These are phyloP conservation scores for Zygosaccharomyces pseudorouxii DNA, from an alignment of 805 yeast species.

Conservation along the genomic window DNA sequence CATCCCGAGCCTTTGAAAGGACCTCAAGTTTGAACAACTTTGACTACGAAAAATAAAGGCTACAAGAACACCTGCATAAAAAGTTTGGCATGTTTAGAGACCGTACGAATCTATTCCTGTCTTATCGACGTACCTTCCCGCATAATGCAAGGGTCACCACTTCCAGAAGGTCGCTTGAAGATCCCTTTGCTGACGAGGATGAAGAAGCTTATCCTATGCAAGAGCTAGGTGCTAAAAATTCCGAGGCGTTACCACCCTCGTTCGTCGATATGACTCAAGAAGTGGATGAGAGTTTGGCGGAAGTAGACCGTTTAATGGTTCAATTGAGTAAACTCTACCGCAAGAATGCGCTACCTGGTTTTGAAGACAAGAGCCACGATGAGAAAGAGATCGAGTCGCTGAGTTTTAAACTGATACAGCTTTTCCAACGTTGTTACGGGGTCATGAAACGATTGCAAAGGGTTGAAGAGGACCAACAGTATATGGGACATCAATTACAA, in stretches of 20 bases:
- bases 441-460: constrained; percentile 63
- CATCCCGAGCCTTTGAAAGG: neutral
- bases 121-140: constrained; percentile 86
- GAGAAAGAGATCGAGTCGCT: constrained; percentile 76
- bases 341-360: constrained; percentile 81
- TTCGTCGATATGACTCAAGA: constrained; percentile 70
- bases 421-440: constrained; percentile 74
- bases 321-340: constrained; percentile 68
- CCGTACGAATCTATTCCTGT: constrained; percentile 84
- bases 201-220: constrained; percentile 27
- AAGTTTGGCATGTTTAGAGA: constrained; percentile 69
- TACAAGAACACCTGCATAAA: neutral
- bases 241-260: constrained; percentile 69
- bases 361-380: constrained; percentile 70
- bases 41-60: neutral
- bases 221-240: constrained; percentile 37
- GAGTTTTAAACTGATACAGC: constrained; percentile 67
- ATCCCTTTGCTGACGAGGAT: constrained; percentile 27
- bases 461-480: constrained; percentile 36
- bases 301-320: constrained; percentile 51
- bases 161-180: constrained; percentile 24
- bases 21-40: neutral
- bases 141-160: constrained; percentile 59
- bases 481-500: constrained; percentile 35
- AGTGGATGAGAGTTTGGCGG: constrained; percentile 56